Evolutionary conservation across 306 rosid species (phyloP), one percentile per base, ranked within the genome.

Genomic region (Fragaria vesca): DNA sequence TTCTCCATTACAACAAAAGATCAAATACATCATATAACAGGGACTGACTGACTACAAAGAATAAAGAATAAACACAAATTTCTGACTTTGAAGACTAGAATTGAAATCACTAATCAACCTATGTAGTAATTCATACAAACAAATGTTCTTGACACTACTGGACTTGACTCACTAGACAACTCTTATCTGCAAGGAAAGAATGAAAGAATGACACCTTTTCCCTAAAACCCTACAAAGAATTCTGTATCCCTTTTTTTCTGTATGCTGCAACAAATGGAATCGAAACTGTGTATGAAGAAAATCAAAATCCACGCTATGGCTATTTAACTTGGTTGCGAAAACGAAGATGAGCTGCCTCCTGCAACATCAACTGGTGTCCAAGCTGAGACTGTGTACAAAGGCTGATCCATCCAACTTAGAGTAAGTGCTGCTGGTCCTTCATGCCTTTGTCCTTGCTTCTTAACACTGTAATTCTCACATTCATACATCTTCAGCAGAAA

Each of bases 151-250:
- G 82, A 80, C 81, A 75, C 82, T 69, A 63, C 70, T 26, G 26
- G 54, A 77, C 81, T 38, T 26, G 74, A 62, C 71, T 66, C 74
- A 70, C 80, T 75, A 10, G 69, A 62, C 66, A 72, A 0, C 72
- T 85, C 73, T 78, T 90, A 88, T 88, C 95, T 92, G 95, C 93
- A 84, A 83, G 80, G 84, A 92, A 85, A 88, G 93, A 92, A 92
- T 90, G 86, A 92, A 92, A 86, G 95, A 92, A 92, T 90, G 65
- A 82, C 74, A 68, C 60, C 67, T 74, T 76, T 72, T 71, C 73
- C 65, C 92, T 89, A 87, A 65, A 7, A 66, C 71, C 87, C 93
- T 90, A 91, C 83, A 88, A 88, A 90, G 90, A 87, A 90, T 92
- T 74, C 70, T 74, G 77, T 85, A 82, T 82, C 87, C 67, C 78